Conservation (phyloP, 805 yeast genomes). For the Candida oleophila region DNA sequence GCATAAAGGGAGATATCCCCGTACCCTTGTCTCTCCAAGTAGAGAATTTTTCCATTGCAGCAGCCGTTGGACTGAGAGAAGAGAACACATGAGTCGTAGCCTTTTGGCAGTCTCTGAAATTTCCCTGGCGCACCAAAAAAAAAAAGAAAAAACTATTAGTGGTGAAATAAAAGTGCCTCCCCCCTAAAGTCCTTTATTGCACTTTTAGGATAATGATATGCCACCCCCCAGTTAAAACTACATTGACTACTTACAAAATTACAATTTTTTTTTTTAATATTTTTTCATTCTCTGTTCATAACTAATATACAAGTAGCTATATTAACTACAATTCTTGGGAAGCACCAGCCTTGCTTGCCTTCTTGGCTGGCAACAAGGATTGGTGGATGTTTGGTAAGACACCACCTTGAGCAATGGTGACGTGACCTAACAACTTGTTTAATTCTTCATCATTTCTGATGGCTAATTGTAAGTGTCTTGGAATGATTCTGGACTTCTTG, state of each 20-base stretch:
- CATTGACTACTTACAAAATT: too few relatives aligned
- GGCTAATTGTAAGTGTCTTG: conserved; percentile 98
- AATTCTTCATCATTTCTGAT: conserved; percentile 99
- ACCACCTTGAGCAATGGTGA: conserved; percentile 99
- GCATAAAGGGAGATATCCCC: conserved; percentile 89
- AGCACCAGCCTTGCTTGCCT: conserved; percentile 57
- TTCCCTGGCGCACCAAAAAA: too few relatives aligned
- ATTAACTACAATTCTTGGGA: conserved; percentile 59
- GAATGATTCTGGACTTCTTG: conserved; percentile 98
- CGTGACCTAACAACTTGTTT: conserved; percentile 89
- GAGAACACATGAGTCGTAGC: too few relatives aligned
- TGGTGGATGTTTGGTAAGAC: conserved; percentile 96
- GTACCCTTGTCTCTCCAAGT: conserved; percentile 87
- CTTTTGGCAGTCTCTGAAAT: too few relatives aligned
- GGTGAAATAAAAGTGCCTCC: too few relatives aligned
- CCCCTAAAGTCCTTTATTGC: too few relatives aligned
- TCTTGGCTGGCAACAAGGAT: conserved; percentile 83
- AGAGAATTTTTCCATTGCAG: conserved; percentile 77
- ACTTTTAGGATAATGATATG: too few relatives aligned
- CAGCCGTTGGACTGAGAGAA: background rate
- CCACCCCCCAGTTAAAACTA: too few relatives aligned
- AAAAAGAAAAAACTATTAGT: too few relatives aligned
- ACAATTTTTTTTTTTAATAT: background rate
- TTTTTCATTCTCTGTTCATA: conserved; percentile 8
- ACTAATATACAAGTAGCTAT: conserved; percentile 8